Evolutionary conservation across 73 alveolate genomes (phyloP), one percentile per base, ranked within the genome.

Genomic region (Blepharisma stoltei): DNA sequence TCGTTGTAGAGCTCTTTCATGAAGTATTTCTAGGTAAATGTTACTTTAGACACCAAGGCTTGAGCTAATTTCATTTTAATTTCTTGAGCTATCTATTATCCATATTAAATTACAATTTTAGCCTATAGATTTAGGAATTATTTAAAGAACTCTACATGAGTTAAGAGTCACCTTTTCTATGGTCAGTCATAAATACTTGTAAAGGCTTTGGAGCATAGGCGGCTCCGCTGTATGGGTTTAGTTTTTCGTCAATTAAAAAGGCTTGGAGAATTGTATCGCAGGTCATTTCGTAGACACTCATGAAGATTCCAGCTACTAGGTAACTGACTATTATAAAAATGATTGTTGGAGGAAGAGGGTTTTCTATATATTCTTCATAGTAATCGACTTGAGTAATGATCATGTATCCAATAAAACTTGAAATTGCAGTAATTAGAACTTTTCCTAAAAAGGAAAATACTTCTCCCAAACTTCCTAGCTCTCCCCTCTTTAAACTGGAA

Each of bases 211-310:
- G 67, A 52, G 67, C 67, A 52, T 78, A 78, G 7, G 86, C 86
- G 6, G 81, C 78, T 11, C 98, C 98, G 55, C 65, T 81, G 70
- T 82, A 79, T 6, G 70, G 83, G 41, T 81, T 54, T 43, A 90
- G 80, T 80, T 95, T 98, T 76, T 86, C 95, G 86, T 95, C 99
- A 54, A 88, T 80, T 66, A 95, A 75, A 83, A 84, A 93, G 71
- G 96, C 91, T 25, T 88, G 94, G 55, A 93, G 89, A 78, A 95
- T 90, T 78, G 99, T 86, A 86, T 86, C 95, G 66, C 97, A 86
- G 50, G 97, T 88, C 94, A 92, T 89, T 43, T 93, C 86, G 81
- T 86, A 90, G 81, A 95, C 93, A 68, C 87, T 65, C 90, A 95
- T 81, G 89, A 92, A 89, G 14, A 88, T 73, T 27, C 94, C 92